Base-by-base conservation (phyloP, 2,329 filamentous ascomycete genomes). In the Ophiocordyceps camponoti-saundersi region DNA sequence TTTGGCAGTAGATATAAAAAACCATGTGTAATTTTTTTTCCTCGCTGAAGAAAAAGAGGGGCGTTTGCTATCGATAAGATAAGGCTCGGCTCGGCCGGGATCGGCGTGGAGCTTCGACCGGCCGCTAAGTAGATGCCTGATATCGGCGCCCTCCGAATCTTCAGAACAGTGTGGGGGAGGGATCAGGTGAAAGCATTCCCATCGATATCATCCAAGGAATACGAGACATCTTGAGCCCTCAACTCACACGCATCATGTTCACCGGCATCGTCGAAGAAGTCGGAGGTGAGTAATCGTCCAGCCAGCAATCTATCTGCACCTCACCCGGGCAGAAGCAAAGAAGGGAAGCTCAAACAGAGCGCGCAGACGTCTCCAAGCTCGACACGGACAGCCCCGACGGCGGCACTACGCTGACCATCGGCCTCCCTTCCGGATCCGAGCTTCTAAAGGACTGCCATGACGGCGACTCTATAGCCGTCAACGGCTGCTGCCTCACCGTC, bases 401-500 rank as follows among this genome's bases (percentile, higher is more conserved):
- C 61, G 90, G 92, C 58, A 95, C 89, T 46, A 92, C 87, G 42
- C 73, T 96, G 58, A 95, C 86, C 53, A 92, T 98, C 64, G 75
- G 77, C 53, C 73, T 89, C 54, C 69, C 72, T 13, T 67, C 75
- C 10, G 68, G 68, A 53, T 81, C 82, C 49, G 69, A 72, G n/a
- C 85, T 98, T 49, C 81, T 98, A 53, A 72, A 70, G 34, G 92
- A 95, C 64, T 84, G 78, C 53, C 80, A 88, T 55, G 71, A 94
- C 22, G 92, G 92, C 53, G 92, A 98, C 71, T 93, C 85, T 61
- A 96, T 98, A 63, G 79, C 82, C 61, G 77, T 98, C 62, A 98
- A 98, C 68, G 92, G 92, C 59, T 89, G 88, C 58, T 98, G 92
- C 64, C 78, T 98, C 46, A 98, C 92, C 13, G 84, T 96, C 48